Base-by-base conservation (phyloP, 768 basidiomycete genomes). In the Jaapia argillacea region DNA sequence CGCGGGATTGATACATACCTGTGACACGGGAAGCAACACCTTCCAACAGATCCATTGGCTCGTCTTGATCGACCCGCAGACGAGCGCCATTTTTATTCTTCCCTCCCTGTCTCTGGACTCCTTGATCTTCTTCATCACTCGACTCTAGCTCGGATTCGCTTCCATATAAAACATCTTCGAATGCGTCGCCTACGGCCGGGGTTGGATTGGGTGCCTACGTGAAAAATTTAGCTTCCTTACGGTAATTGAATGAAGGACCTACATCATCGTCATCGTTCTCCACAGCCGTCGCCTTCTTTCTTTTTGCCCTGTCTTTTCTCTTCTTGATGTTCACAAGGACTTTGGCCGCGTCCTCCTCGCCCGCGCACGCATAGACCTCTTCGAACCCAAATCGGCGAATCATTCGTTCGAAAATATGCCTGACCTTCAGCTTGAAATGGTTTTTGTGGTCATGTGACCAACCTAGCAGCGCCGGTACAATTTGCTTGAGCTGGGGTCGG, bases 391-490 rank as follows among this genome's bases (percentile, higher is more conserved):
- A 96, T 48, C 91, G 75, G 48, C 94, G 70, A 50, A 98, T 74
- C 77, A 97, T 81, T 38, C 94, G 79, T 67, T 98, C 94, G 54
- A 98, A 93, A 51, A 98, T 92, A 60, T 98, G 93, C 36, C 90
- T 80, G 20, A 96, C 91, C 67, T 97, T 97, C 40, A 75, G 70
- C 62, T 98, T 98, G 79, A 99, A 98, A 58, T 97, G 96, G 55
- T 98, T 98, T 60, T 94, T 94, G 65, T 98, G 94, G 56, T 97
- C 93, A 57, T 96, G 91, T 4, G 90, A 89, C 91, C 96, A 94
- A 37, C 71, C 72, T 25, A 98, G 68, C 10, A 99, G 71, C 0
- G 82, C 85, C 1, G 90, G 87, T 0, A 98, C 87, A 20, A 98
- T 70, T 20, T 69, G 69, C 21, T 71, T 68, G 6, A 99, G 69